A percentile compares a stretch with the other conserved stretches of the same genome.
These are phyloP conservation scores for Penicillium sp. DNA, from an alignment of 2,329 filamentous ascomycete species.

Conservation along the genomic window DNA sequence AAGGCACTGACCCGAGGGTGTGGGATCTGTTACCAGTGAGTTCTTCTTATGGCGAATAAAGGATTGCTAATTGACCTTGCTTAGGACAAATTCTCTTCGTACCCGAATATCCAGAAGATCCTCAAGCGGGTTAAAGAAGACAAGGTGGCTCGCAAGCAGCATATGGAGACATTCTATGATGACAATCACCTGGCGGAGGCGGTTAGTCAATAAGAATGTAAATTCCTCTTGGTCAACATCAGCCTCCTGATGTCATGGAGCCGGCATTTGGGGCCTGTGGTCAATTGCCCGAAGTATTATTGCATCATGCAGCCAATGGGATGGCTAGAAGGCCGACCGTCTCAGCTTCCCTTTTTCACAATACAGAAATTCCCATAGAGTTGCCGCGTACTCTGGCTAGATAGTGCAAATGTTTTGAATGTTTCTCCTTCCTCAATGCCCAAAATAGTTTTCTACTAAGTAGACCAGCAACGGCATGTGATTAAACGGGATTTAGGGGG, in stretches of 20 bases:
- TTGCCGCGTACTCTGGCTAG: background rate
- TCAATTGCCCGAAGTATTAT: background rate
- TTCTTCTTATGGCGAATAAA: background rate
- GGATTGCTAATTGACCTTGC: background rate
- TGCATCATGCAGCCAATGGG: background rate
- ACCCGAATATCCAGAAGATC: conserved; percentile 29
- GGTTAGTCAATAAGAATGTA: background rate
- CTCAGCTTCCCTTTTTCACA: background rate
- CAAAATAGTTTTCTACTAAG: background rate
- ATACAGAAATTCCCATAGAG: background rate
- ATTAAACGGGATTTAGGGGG: conserved; percentile 1
- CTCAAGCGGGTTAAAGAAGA: conserved; percentile 22
- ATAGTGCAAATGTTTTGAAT: background rate
- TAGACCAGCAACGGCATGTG: background rate
- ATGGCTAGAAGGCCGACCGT: background rate
- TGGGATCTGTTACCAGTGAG: conserved; percentile 18
- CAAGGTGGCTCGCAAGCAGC: background rate
- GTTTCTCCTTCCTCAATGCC: background rate
- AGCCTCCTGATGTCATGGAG: background rate
- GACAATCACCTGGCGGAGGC: background rate
- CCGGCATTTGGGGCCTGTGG: background rate
- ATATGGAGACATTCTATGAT: background rate
- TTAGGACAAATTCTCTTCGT: conserved; percentile 31
- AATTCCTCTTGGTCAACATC: background rate
- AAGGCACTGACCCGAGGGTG: conserved; percentile 28